Percentiles rank a stretch among this genome's conserved stretches.
Evolutionary conservation across 1,284 basidiomycete species (phyloP).

Genomic region (Cryptococcus deneoformans): DNA sequence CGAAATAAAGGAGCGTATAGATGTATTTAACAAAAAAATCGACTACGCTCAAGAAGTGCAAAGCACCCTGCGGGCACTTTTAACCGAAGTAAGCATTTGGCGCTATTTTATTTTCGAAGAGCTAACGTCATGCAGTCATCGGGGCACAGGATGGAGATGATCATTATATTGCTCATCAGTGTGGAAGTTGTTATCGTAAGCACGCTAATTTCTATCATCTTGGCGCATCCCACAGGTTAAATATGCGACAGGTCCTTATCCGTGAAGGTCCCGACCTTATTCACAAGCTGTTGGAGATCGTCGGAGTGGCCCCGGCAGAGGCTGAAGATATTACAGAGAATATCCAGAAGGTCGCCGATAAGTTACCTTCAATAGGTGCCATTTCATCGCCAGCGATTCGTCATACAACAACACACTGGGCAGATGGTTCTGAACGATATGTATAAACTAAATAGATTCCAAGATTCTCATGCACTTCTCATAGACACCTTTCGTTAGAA

Average conservation of each 20-base stretch:
- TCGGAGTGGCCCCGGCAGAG: slow-evolving; percentile 1
- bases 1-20: slow-evolving; percentile 74
- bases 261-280: slow-evolving; percentile 29
- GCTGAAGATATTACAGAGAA: slow-evolving; percentile 3
- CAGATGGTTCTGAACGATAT: background rate
- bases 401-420: background rate
- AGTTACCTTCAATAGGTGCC: slow-evolving; percentile 1
- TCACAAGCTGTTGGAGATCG: slow-evolving; percentile 15
- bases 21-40: slow-evolving; percentile 83
- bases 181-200: slow-evolving; percentile 84
- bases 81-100: slow-evolving; percentile 62
- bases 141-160: slow-evolving; percentile 81
- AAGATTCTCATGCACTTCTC: background rate
- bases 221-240: background rate
- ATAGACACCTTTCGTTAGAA: no score
- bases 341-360: slow-evolving; percentile 2
- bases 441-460: background rate
- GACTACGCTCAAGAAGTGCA: slow-evolving; percentile 83
- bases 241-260: slow-evolving; percentile 19
- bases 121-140: slow-evolving; percentile 59
- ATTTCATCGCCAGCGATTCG: background rate
- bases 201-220: slow-evolving; percentile 34
- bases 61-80: slow-evolving; percentile 61
- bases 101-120: background rate
- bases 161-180: slow-evolving; percentile 84